phyloP scores from a whole-genome alignment of 345 rosid genomes.

The Aquilaria sinensis region DNA sequence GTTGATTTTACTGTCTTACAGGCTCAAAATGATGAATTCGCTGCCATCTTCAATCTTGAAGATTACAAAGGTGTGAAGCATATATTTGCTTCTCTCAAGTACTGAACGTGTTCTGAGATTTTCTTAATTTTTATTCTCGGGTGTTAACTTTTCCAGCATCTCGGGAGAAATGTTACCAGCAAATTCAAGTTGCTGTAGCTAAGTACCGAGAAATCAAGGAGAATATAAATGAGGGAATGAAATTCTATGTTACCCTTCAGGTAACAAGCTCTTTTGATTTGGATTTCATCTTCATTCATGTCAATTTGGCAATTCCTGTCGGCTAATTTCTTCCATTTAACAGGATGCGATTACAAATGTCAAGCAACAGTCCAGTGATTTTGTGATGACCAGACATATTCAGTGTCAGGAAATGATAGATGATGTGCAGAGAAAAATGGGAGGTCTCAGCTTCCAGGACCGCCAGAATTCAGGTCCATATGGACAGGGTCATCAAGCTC shows the following conservation, averaged over 20 bases:
- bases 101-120: background rate
- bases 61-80: conserved; percentile 66
- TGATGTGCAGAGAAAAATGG: conserved; percentile 88
- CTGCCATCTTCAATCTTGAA: conserved; percentile 78
- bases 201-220: conserved; percentile 95
- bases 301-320: background rate
- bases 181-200: conserved; percentile 82
- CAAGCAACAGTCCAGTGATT: conserved; percentile 98
- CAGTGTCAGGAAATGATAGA: conserved; percentile 98
- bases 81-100: background rate
- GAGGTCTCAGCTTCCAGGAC: conserved; percentile 89
- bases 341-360: conserved; percentile 95
- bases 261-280: conserved; percentile 28
- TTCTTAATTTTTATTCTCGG: conserved; percentile 6
- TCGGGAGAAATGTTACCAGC: conserved; percentile 87
- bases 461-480: conserved; percentile 57
- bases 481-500: conserved; percentile 49
- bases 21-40: conserved; percentile 90
- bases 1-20: conserved; percentile 23
- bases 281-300: background rate
- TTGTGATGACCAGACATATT: conserved; percentile 93
- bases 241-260: conserved; percentile 97
- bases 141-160: conserved; percentile 45
- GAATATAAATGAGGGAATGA: conserved; percentile 90
- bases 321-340: conserved; percentile 5